Evolutionary conservation across 1,284 basidiomycete species (phyloP).

Genomic region (Xerocomus amazonicus): DNA sequence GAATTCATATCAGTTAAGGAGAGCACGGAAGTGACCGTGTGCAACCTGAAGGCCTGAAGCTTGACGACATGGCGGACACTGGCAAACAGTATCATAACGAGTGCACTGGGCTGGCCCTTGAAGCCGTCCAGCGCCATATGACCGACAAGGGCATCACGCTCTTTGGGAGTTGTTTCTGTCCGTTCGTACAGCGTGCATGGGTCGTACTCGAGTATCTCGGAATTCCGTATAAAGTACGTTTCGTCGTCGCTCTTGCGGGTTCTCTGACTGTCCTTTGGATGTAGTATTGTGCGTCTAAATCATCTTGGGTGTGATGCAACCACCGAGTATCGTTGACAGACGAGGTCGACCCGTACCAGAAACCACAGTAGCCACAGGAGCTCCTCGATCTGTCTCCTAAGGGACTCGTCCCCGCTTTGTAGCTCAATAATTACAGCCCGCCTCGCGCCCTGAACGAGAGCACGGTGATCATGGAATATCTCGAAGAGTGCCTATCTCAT

Average conservation of each 20-base stretch:
- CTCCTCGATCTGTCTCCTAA: slow-evolving; percentile 78
- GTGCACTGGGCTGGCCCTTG: slow-evolving; percentile 40
- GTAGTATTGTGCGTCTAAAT: slow-evolving; percentile 37
- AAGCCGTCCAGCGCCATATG: slow-evolving; percentile 33
- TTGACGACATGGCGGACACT: slow-evolving; percentile 21
- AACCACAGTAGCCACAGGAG: slow-evolving; percentile 69
- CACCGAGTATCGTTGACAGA: slow-evolving; percentile 35
- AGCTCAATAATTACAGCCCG: slow-evolving; percentile 49
- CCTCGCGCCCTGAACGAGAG: slow-evolving; percentile 64
- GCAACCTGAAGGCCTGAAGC: not conserved
- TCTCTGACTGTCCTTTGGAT: not conserved
- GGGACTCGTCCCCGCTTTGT: slow-evolving; percentile 72
- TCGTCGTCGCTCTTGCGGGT: too few relatives aligned
- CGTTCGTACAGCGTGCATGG: slow-evolving; percentile 47
- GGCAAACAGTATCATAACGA: slow-evolving; percentile 29
- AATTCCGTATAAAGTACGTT: slow-evolving; percentile 35
- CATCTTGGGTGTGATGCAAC: not conserved
- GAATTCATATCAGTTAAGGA: slow-evolving; percentile 7
- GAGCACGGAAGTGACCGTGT: not conserved
- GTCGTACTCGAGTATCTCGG: slow-evolving; percentile 38
- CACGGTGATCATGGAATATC: slow-evolving; percentile 68
- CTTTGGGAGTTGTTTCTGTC: slow-evolving; percentile 43
- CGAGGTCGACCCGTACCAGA: slow-evolving; percentile 81
- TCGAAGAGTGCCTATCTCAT: slow-evolving; percentile 53
- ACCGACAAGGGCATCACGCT: slow-evolving; percentile 32